Percentiles rank a stretch among this genome's conserved stretches.
phyloP scores from a whole-genome alignment of 306 rosid species.

The Glycine soja region DNA sequence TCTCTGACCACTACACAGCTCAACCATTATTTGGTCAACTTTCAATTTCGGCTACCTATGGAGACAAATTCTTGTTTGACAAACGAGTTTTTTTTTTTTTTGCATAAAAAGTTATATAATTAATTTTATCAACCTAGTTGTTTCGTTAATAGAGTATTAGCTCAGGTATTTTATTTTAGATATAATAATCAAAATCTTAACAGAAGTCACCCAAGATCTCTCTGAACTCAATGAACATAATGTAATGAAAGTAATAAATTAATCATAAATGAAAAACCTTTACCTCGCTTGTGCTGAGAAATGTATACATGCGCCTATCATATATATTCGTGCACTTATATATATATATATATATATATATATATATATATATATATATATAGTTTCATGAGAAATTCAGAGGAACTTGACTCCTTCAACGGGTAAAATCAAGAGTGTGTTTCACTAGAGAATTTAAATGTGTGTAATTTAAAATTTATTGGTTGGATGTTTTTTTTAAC shows the following conservation, averaged over 20 bases:
- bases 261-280: background rate
- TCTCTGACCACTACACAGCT: background rate
- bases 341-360: no score
- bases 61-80: background rate
- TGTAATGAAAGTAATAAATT: background rate
- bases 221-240: background rate
- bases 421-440: constrained; percentile 38
- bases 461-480: no score
- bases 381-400: background rate
- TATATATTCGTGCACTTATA: no score
- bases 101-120: no score
- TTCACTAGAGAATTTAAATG: no score
- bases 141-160: background rate
- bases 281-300: background rate
- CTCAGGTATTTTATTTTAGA: background rate
- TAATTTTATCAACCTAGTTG: background rate
- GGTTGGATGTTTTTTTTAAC: no score
- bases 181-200: background rate
- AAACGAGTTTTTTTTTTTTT: background rate
- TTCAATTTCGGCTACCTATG: background rate
- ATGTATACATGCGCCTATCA: background rate
- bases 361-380: no score
- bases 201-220: background rate
- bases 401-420: constrained; percentile 6
- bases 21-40: constrained; percentile 20